These are phyloP conservation scores for Tolypocladium inflatum DNA, from an alignment of 2,329 filamentous ascomycete species.

Conservation along the genomic window DNA sequence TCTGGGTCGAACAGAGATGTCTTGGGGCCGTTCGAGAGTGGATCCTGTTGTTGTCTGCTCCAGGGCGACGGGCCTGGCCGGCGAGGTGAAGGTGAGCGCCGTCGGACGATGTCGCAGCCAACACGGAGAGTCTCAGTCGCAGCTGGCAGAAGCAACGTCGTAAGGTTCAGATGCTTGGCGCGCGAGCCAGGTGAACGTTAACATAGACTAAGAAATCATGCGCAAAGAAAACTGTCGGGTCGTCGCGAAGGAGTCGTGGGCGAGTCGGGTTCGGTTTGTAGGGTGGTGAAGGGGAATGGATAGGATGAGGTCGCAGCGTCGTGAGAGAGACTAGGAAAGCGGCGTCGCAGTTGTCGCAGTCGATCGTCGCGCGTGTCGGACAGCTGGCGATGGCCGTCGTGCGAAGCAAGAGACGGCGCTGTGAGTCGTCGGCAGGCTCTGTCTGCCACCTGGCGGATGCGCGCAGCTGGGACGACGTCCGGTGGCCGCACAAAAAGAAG, in stretches of 20 bases:
- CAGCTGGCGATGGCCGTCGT: constrained; percentile 3
- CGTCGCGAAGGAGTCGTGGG: not conserved
- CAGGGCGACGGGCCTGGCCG: not conserved
- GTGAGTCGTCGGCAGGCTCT: not conserved
- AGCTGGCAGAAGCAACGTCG: not conserved
- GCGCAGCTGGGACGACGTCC: constrained; percentile 8
- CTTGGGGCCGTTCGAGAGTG: not conserved
- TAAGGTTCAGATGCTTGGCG: not conserved
- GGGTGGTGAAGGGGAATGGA: not conserved
- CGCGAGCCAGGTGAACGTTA: not conserved
- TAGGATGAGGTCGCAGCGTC: not conserved
- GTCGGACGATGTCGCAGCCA: constrained; percentile 2
- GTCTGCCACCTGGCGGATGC: constrained; percentile 4
- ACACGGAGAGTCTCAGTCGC: constrained; percentile 3
- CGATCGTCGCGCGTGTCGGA: constrained; percentile 2
- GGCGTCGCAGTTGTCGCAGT: not conserved
- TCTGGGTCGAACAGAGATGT: constrained; percentile 1
- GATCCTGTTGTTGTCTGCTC: not conserved
- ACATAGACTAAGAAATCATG: not conserved
- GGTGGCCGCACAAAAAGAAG: constrained; percentile 16
- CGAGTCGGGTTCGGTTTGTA: not conserved
- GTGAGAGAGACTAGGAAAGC: not conserved
- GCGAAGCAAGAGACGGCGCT: constrained; percentile 5
- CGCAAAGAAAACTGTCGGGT: not conserved
- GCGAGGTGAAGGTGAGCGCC: not conserved